Conservation (phyloP, 2,329 filamentous ascomycete genomes). For the Dissoconium aciculare region DNA sequence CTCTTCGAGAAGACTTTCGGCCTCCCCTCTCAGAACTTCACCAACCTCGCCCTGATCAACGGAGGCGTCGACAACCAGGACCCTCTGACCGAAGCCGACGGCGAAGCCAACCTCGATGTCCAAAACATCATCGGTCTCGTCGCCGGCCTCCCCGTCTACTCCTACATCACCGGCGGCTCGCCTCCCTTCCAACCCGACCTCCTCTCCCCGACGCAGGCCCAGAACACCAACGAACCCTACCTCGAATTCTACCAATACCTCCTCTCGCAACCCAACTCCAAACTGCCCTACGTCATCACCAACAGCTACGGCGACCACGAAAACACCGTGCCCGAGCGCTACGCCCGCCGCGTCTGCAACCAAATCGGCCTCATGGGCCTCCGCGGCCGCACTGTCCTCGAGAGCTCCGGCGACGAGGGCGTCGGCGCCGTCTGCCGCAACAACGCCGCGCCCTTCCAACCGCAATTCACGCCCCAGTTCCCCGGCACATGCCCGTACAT, state of each 20-base stretch:
- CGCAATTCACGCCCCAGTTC: slow-evolving; percentile 29
- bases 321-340: slow-evolving; percentile 43
- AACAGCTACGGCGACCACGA: slow-evolving; percentile 53
- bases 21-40: slow-evolving; percentile 33
- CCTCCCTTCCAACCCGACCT: slow-evolving; percentile 38
- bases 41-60: slow-evolving; percentile 16
- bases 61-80: slow-evolving; percentile 13
- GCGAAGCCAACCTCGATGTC: slow-evolving; percentile 48
- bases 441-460: slow-evolving; percentile 27
- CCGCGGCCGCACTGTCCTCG: slow-evolving; percentile 46
- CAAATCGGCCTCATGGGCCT: slow-evolving; percentile 48
- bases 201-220: slow-evolving; percentile 21
- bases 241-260: slow-evolving; percentile 45
- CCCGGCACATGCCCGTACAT: slow-evolving; percentile 33
- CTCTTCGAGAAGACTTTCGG: slow-evolving; percentile 27
- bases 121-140: slow-evolving; percentile 46
- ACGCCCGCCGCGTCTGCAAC: slow-evolving; percentile 47
- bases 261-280: slow-evolving; percentile 29
- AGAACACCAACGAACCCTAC: slow-evolving; percentile 51
- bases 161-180: slow-evolving; percentile 44
- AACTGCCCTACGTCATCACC: slow-evolving; percentile 46
- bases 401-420: slow-evolving; percentile 46
- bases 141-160: slow-evolving; percentile 38
- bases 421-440: slow-evolving; percentile 34
- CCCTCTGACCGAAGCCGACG: slow-evolving; percentile 5